Evolutionary conservation across 495 filamentous ascomycete species (phyloP).

Genomic region (Penicillium fimorum): DNA sequence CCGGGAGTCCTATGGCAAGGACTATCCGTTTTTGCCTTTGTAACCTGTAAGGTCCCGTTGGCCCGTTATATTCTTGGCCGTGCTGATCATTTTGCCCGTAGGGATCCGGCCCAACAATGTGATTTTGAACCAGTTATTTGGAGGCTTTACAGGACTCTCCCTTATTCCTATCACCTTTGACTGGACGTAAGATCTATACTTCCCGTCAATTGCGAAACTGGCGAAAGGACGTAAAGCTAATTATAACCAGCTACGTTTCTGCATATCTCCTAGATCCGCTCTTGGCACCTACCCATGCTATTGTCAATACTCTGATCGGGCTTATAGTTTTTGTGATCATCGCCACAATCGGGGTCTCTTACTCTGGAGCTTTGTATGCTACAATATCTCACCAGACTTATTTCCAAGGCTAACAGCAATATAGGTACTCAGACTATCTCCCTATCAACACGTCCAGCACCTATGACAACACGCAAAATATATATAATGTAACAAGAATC

Average conservation of each 20-base stretch:
- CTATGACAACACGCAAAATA: constrained; percentile 58
- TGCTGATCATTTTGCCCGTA: background rate
- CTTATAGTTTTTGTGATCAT: constrained; percentile 56
- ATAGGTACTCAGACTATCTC: constrained; percentile 44
- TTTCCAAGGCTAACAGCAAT: constrained; percentile 3
- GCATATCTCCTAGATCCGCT: constrained; percentile 58
- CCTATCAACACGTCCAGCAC: constrained; percentile 59
- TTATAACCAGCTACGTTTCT: constrained; percentile 40
- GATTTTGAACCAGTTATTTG: constrained; percentile 62
- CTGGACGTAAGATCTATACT: constrained; percentile 46
- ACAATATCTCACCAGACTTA: background rate
- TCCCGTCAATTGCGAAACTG: background rate
- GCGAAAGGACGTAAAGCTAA: background rate
- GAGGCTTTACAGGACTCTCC: constrained; percentile 54
- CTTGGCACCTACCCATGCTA: constrained; percentile 56
- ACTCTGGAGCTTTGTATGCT: constrained; percentile 53
- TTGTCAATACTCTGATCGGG: constrained; percentile 60
- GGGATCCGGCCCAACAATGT: constrained; percentile 55
- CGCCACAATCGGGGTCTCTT: constrained; percentile 49
- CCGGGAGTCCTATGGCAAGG: constrained; percentile 58
- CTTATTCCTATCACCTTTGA: constrained; percentile 62
- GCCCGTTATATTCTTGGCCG: background rate
- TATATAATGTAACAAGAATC: constrained; percentile 55
- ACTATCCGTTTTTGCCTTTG: constrained; percentile 58
- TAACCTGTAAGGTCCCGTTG: constrained; percentile 46